Conservation (phyloP, 140 eudicot species). For the Flaveria floridana region DNA sequence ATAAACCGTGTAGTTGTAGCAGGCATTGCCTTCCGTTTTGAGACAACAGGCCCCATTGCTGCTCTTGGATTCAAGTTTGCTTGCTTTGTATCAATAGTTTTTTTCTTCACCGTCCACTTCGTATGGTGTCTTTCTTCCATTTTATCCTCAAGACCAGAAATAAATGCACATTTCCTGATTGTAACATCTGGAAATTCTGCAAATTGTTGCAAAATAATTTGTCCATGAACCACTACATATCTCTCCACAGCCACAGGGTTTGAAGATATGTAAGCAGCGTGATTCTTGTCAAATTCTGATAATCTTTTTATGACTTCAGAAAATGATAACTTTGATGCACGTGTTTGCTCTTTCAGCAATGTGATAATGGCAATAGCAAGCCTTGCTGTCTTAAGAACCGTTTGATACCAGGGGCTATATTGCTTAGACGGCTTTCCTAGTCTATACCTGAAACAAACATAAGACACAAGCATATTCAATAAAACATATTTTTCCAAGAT, state of each 20-base stretch:
- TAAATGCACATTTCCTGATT: slow-evolving; percentile 73
- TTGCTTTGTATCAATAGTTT: slow-evolving; percentile 48
- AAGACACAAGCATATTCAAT: slow-evolving; percentile 1
- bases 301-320: slow-evolving; percentile 67
- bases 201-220: slow-evolving; percentile 83
- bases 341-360: slow-evolving; percentile 78
- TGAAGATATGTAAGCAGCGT: slow-evolving; percentile 82
- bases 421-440: slow-evolving; percentile 94
- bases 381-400: slow-evolving; percentile 81
- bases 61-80: slow-evolving; percentile 85
- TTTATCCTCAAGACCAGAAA: slow-evolving; percentile 61
- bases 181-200: slow-evolving; percentile 78
- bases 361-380: slow-evolving; percentile 75
- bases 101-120: slow-evolving; percentile 91
- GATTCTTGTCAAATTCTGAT: slow-evolving; percentile 60
- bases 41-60: slow-evolving; percentile 61
- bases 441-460: slow-evolving; percentile 68
- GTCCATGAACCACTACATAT: slow-evolving; percentile 90
- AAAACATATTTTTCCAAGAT: neutral
- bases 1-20: slow-evolving; percentile 86
- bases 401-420: slow-evolving; percentile 88
- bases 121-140: slow-evolving; percentile 93
- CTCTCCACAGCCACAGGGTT: slow-evolving; percentile 61
- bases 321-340: slow-evolving; percentile 80
- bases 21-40: slow-evolving; percentile 90